Conservation (phyloP, 2,329 filamentous ascomycete species). For the Fusarium anthophilum region DNA sequence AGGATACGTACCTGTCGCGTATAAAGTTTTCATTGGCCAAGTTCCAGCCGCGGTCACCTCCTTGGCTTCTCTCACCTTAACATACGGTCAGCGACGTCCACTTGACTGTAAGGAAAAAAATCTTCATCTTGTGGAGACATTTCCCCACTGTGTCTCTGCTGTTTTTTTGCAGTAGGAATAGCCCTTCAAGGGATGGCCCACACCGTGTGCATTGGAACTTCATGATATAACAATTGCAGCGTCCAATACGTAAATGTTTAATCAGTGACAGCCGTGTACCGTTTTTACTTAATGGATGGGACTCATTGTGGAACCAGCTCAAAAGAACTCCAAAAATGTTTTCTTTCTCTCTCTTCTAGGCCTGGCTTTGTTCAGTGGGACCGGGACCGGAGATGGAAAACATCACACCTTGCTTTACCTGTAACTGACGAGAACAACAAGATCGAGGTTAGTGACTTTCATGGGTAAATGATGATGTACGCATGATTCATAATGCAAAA, state of each 20-base stretch:
- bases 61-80: slow-evolving; percentile 25
- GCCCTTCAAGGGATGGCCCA: neutral
- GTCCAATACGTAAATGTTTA: slow-evolving; percentile 27
- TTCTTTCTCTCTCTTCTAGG: neutral
- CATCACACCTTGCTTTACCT: slow-evolving; percentile 2
- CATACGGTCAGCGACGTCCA: slow-evolving; percentile 21
- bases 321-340: slow-evolving; percentile 8
- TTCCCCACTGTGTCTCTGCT: slow-evolving; percentile 24
- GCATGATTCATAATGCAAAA: slow-evolving; percentile 14
- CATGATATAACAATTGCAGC: slow-evolving; percentile 12
- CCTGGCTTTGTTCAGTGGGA: slow-evolving; percentile 35
- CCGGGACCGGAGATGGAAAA: slow-evolving; percentile 26
- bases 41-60: slow-evolving; percentile 8
- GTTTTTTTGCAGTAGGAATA: slow-evolving; percentile 13
- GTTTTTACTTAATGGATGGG: slow-evolving; percentile 25
- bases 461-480: neutral
- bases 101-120: slow-evolving; percentile 17
- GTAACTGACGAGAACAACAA: slow-evolving; percentile 6
- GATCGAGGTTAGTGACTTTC: slow-evolving; percentile 8
- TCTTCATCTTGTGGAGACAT: slow-evolving; percentile 25
- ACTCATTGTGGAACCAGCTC: slow-evolving; percentile 16
- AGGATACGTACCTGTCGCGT: slow-evolving; percentile 1
- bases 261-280: slow-evolving; percentile 6
- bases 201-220: slow-evolving; percentile 19
- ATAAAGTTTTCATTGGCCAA: neutral